Conservation (phyloP, 148 eudicot genomes). For the Amaranthus palmeri region DNA sequence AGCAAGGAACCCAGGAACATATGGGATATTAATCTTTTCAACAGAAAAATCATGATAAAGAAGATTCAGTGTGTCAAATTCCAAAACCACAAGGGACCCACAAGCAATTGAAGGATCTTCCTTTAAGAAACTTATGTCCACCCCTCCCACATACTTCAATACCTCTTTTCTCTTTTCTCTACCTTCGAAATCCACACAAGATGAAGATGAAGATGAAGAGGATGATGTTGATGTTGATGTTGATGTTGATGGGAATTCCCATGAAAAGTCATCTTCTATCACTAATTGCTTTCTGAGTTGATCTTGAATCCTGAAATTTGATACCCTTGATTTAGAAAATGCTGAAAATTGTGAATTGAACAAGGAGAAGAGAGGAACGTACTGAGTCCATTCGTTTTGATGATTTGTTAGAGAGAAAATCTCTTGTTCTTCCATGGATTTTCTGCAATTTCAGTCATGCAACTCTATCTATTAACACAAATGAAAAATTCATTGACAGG, state of each 20-base stretch:
- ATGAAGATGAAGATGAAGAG: conserved; percentile 4
- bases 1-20: conserved; percentile 91
- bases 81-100: conserved; percentile 75
- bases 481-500: too few species aligned
- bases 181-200: conserved; percentile 1
- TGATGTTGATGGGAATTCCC: conserved; percentile 28
- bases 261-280: conserved; percentile 29
- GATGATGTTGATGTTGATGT: not conserved
- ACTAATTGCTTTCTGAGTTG: conserved; percentile 23
- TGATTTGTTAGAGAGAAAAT: conserved; percentile 16
- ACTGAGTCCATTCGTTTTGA: conserved; percentile 33
- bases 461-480: too few species aligned
- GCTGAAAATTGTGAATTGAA: not conserved
- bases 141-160: conserved; percentile 85
- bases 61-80: conserved; percentile 43
- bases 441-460: conserved; percentile 1
- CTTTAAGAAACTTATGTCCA: conserved; percentile 81
- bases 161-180: conserved; percentile 23
- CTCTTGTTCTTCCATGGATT: conserved; percentile 18
- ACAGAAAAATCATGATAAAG: conserved; percentile 63
- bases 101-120: conserved; percentile 75
- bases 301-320: conserved; percentile 42
- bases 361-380: not conserved
- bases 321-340: not conserved
- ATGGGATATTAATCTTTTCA: conserved; percentile 49